phyloP scores from a whole-genome alignment of 2,329 filamentous ascomycete species.

The Alternaria arbusti region DNA sequence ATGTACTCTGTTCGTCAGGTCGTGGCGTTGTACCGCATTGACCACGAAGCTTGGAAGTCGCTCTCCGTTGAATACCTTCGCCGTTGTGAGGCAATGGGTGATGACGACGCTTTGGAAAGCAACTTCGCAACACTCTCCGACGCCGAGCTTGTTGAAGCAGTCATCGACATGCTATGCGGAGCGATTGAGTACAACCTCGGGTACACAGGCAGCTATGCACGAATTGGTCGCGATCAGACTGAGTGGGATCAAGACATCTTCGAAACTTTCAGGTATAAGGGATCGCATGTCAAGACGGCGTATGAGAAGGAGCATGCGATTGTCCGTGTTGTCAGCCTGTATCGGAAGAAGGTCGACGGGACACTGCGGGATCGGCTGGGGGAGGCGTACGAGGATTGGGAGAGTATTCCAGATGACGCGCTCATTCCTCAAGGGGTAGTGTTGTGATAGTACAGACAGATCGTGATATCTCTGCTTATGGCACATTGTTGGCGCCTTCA shows the following conservation, averaged over 20 bases:
- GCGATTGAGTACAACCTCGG: background rate
- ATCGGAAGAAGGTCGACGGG: background rate
- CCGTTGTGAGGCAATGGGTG: background rate
- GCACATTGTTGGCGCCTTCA: background rate
- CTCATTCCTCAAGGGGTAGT: background rate
- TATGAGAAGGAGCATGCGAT: background rate
- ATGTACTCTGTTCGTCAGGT: conserved; percentile 9
- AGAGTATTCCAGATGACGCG: background rate
- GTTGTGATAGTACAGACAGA: background rate
- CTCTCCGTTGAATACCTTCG: background rate
- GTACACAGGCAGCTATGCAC: background rate
- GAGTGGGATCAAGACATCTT: background rate
- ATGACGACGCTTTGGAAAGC: background rate
- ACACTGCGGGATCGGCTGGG: background rate
- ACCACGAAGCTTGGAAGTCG: background rate
- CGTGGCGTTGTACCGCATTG: background rate
- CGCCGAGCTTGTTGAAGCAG: background rate
- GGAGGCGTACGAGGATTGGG: background rate
- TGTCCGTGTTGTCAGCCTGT: background rate
- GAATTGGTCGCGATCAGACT: background rate
- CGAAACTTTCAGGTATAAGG: background rate
- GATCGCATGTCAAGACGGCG: background rate
- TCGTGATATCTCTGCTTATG: background rate
- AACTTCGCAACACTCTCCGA: background rate
- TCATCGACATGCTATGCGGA: background rate